Evolutionary conservation across 2,329 filamentous ascomycete species (phyloP).

Genomic region (Hymenoscyphus linearis): DNA sequence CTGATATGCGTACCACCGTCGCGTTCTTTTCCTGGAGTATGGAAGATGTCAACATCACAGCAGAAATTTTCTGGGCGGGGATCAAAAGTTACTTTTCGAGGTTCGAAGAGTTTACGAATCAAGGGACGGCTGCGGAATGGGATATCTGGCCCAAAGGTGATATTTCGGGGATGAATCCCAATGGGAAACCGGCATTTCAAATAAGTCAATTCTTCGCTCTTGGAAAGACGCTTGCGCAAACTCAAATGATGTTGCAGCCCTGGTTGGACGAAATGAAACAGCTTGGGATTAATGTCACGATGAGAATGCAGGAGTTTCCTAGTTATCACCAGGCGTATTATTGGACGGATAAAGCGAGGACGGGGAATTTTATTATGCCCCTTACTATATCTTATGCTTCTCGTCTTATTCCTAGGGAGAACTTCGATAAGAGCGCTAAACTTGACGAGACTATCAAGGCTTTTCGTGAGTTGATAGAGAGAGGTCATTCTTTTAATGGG

Average conservation of each 20-base stretch:
- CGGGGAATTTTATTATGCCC: neutral
- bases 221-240: neutral
- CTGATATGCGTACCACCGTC: conserved; percentile 32
- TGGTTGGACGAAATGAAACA: neutral
- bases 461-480: conserved; percentile 31
- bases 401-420: conserved; percentile 37
- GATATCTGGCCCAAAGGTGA: conserved; percentile 27
- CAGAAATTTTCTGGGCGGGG: conserved; percentile 42
- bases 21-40: conserved; percentile 35
- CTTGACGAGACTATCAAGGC: conserved; percentile 25
- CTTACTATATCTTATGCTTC: conserved; percentile 24
- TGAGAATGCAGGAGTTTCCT: neutral
- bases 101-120: conserved; percentile 34
- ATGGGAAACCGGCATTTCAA: neutral
- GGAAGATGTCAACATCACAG: conserved; percentile 24
- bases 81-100: conserved; percentile 43
- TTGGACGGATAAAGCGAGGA: neutral
- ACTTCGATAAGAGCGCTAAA: conserved; percentile 30
- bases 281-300: neutral
- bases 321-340: neutral
- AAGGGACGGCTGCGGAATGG: conserved; percentile 12
- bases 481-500: conserved; percentile 31
- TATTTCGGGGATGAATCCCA: neutral
- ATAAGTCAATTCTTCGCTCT: neutral
- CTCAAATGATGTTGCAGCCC: neutral